A percentile compares a stretch with the other conserved stretches of the same genome.
Conservation (phyloP, 2,329 filamentous ascomycete species). For the Thelonectria olida region DNA sequence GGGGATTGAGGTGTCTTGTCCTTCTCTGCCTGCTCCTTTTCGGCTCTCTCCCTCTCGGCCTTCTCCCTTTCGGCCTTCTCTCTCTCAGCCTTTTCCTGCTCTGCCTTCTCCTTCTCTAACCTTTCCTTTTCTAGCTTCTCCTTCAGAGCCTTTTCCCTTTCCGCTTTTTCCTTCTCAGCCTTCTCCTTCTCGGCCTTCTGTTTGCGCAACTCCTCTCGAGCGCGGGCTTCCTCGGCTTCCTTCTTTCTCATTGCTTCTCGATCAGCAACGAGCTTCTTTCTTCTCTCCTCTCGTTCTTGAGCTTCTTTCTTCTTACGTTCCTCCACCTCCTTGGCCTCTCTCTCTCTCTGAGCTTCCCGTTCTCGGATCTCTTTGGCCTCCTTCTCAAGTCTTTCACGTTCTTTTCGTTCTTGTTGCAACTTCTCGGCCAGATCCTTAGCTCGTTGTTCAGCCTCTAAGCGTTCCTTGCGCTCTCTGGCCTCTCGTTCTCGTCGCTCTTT, state of each 20-base stretch:
- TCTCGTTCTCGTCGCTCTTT: slow-evolving; percentile 48
- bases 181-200: slow-evolving; percentile 42
- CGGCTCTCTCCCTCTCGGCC: slow-evolving; percentile 48
- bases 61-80: slow-evolving; percentile 43
- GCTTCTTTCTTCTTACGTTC: slow-evolving; percentile 40
- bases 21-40: slow-evolving; percentile 43
- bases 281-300: slow-evolving; percentile 45
- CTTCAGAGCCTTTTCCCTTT: slow-evolving; percentile 52
- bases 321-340: slow-evolving; percentile 43
- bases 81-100: slow-evolving; percentile 41
- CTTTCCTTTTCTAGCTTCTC: slow-evolving; percentile 40
- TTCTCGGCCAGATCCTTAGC: slow-evolving; percentile 47
- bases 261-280: slow-evolving; percentile 46
- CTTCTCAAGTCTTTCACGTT: slow-evolving; percentile 56
- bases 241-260: slow-evolving; percentile 47
- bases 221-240: slow-evolving; percentile 4
- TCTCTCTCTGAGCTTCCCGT: slow-evolving; percentile 40
- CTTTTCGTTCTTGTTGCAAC: slow-evolving; percentile 49
- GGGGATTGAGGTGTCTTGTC: slow-evolving; percentile 43
- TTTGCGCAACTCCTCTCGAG: slow-evolving; percentile 31
- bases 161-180: slow-evolving; percentile 39
- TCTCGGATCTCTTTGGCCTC: slow-evolving; percentile 49
- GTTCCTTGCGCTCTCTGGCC: slow-evolving; percentile 41
- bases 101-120: slow-evolving; percentile 28
- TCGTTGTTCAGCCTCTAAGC: slow-evolving; percentile 40